Conservation (phyloP, 1,139 yeast genomes). For the Lodderomyces jiufengensis region DNA sequence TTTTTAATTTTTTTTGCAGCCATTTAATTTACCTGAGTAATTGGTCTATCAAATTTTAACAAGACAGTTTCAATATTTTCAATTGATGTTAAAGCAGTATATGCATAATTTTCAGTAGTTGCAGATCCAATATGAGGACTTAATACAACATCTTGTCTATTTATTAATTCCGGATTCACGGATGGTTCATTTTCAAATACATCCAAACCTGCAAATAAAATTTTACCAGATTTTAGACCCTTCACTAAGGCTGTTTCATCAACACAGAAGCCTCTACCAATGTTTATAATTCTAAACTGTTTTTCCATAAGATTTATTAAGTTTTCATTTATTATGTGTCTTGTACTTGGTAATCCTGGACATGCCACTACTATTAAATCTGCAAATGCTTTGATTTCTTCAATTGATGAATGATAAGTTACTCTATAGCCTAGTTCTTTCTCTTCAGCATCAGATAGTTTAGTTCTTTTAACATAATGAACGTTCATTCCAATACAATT, state of each 20-base stretch:
- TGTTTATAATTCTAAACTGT: constrained; percentile 66
- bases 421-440: constrained; percentile 41
- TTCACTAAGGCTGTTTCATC: constrained; percentile 69
- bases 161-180: constrained; percentile 49
- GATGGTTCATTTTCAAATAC: constrained; percentile 67
- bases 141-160: constrained; percentile 65
- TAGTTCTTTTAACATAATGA: constrained; percentile 57
- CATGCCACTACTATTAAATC: constrained; percentile 67
- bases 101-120: constrained; percentile 48
- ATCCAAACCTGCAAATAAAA: constrained; percentile 74
- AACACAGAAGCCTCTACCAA: constrained; percentile 72
- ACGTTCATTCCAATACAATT: constrained; percentile 62
- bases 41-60: constrained; percentile 29
- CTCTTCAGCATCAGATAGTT: constrained; percentile 37
- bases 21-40: constrained; percentile 31
- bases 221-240: constrained; percentile 65
- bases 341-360: constrained; percentile 62
- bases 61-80: constrained; percentile 43
- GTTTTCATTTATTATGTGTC: constrained; percentile 49
- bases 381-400: constrained; percentile 30
- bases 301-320: constrained; percentile 45
- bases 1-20: neutral
- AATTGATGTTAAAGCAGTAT: constrained; percentile 46
- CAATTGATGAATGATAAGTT: constrained; percentile 38
- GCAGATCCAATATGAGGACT: constrained; percentile 81